Evolutionary conservation across 2,329 filamentous ascomycete genomes (phyloP).

Genomic region (Monilinia vaccinii-corymbosi): DNA sequence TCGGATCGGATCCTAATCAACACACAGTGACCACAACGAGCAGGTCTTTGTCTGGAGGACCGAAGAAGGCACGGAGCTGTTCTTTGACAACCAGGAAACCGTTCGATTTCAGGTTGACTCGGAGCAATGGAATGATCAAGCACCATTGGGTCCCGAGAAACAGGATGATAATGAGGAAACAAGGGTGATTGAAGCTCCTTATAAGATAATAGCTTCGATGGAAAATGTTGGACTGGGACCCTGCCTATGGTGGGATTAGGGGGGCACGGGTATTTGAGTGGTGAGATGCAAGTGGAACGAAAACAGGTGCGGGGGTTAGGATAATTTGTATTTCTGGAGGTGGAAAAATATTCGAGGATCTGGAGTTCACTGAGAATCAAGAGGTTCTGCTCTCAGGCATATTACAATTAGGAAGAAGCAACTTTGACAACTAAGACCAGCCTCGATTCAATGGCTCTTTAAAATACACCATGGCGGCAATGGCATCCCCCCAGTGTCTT

Average conservation of each 20-base stretch:
- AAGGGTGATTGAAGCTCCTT: conserved; percentile 51
- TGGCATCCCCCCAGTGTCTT: neutral
- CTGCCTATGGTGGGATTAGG: conserved; percentile 53
- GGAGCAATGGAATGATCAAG: conserved; percentile 87
- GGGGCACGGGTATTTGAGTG: conserved; percentile 15
- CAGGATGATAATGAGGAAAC: conserved; percentile 44
- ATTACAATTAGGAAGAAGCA: neutral
- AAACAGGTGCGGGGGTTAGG: neutral
- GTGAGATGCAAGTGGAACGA: neutral
- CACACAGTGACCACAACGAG: conserved; percentile 58
- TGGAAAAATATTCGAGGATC: neutral
- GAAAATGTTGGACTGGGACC: conserved; percentile 52
- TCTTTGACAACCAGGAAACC: conserved; percentile 82
- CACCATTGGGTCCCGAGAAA: conserved; percentile 59
- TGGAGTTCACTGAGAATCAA: conserved; percentile 2
- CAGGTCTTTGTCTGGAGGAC: conserved; percentile 74
- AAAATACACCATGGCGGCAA: neutral
- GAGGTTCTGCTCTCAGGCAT: neutral
- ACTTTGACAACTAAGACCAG: neutral
- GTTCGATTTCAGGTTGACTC: conserved; percentile 78
- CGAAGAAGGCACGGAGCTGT: conserved; percentile 61
- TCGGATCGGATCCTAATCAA: conserved; percentile 6
- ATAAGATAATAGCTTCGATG: conserved; percentile 59
- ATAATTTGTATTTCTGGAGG: neutral
- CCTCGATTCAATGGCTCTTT: neutral